Evolutionary conservation across 768 basidiomycete species (phyloP).

Genomic region (Chalciporus pseudorubinellus): DNA sequence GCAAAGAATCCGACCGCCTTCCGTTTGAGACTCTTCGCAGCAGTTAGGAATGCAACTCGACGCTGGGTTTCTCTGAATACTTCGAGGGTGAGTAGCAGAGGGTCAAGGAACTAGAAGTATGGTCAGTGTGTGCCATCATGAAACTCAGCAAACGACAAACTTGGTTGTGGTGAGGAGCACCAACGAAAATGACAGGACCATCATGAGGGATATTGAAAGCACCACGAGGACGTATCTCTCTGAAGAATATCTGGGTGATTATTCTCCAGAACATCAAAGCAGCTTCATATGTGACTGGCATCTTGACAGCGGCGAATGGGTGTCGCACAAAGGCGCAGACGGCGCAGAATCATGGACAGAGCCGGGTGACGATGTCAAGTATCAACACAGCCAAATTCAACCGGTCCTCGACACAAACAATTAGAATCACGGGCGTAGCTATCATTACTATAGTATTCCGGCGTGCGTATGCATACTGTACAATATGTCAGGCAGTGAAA

Average conservation of each 20-base stretch:
- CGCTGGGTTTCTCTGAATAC: conserved; percentile 82
- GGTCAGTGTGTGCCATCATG: conserved; percentile 13
- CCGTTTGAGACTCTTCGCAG: conserved; percentile 84
- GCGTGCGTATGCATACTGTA: conserved; percentile 28
- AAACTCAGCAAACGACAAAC: conserved; percentile 37
- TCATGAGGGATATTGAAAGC: conserved; percentile 91
- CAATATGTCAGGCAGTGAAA: conserved; percentile 24
- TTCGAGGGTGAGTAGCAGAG: conserved; percentile 78
- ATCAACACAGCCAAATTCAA: conserved; percentile 31
- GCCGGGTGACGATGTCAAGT: neutral
- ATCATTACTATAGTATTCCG: conserved; percentile 23
- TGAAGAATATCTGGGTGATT: conserved; percentile 92
- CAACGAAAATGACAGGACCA: conserved; percentile 91
- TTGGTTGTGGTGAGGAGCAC: conserved; percentile 91
- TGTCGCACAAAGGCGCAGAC: conserved; percentile 3
- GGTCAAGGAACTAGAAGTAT: conserved; percentile 79
- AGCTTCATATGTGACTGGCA: conserved; percentile 57
- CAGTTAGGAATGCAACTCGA: conserved; percentile 82
- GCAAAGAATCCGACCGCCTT: conserved; percentile 79
- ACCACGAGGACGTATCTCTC: conserved; percentile 91
- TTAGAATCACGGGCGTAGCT: neutral
- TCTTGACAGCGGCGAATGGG: conserved; percentile 7
- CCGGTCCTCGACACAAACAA: neutral
- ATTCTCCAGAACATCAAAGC: conserved; percentile 82
- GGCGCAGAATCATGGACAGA: neutral